These are phyloP conservation scores for Colletotrichum costaricense DNA, from an alignment of 2,329 filamentous ascomycete species.

Conservation along the genomic window DNA sequence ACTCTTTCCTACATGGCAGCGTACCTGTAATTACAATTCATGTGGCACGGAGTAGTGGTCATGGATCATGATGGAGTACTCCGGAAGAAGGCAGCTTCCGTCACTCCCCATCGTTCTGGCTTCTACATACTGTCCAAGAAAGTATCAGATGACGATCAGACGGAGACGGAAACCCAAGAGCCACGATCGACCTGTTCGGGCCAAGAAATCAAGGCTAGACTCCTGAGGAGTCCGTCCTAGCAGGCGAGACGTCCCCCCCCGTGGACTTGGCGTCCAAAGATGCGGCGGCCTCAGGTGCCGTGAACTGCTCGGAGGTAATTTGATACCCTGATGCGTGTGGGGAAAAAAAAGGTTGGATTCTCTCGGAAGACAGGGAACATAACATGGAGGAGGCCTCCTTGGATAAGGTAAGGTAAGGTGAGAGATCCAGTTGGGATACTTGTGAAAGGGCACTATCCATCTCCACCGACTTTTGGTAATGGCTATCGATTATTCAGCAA, in stretches of 20 bases:
- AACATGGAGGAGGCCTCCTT: neutral
- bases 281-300: constrained; percentile 7
- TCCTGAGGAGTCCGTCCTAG: neutral
- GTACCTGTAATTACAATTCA: no score
- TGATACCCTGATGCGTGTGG: neutral
- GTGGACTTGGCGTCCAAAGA: neutral
- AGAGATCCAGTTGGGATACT: no score
- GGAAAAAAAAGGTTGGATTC: neutral
- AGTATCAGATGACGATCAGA: neutral
- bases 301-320: constrained; percentile 8
- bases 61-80: neutral
- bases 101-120: neutral
- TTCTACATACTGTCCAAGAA: neutral
- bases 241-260: neutral
- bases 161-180: neutral
- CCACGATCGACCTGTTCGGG: neutral
- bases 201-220: neutral
- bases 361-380: no score
- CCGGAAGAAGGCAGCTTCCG: neutral
- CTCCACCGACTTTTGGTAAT: neutral
- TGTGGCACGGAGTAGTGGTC: no score
- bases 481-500: constrained; percentile 21
- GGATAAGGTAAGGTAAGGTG: neutral
- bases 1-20: no score
- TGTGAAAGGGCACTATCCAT: no score